Evolutionary conservation across 2,329 filamentous ascomycete species (phyloP), one percentile per base, ranked within the genome.

Genomic region (Clonostachys rhizophaga): DNA sequence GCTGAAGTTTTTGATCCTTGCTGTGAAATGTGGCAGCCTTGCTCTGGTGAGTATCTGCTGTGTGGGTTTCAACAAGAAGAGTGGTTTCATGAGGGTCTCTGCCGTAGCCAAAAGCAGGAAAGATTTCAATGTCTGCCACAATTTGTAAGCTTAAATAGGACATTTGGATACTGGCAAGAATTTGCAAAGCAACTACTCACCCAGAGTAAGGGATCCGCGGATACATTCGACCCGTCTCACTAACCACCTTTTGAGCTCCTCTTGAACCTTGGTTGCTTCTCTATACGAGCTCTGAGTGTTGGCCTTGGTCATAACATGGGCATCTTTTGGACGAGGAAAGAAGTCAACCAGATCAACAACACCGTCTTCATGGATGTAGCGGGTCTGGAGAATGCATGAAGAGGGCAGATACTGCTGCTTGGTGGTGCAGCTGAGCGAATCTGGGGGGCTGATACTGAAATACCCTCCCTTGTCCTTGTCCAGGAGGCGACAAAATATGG

Each of bases 401-500:
- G 83, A 86, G 0, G 86, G 86, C 3, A 90, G 73, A 56, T 91
- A 91, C 58, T 87, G 83, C 65, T 91, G 87, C 62, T 91, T 91
- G 35, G 82, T 89, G 4, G 85, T 88, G 56, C 75, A 83, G 7
- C 68, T 68, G 24, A 76, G 60, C 10, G 71, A 63, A 2, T 67
- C 54, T 3, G 75, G 72, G 18, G 81, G 76, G n/a, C 76, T 65
- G 54, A 91, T 86, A 53, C 75, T 82, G 64, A 89, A 90, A 61
- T 85, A 80, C 1, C 87, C 87, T 20, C 87, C 87, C 59, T 86
- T 89, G 55, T 86, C 70, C 58, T 87, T 85, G 65, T 91, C 87
- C 4, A 91, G 67, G 14, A 91, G 72, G 39, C 86, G 80, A 58
- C 85, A 89, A 61, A 91, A 91, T 44, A 91, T 67, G 1, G 84